phyloP scores from a whole-genome alignment of 768 basidiomycete genomes.

The Serendipita sp. region DNA sequence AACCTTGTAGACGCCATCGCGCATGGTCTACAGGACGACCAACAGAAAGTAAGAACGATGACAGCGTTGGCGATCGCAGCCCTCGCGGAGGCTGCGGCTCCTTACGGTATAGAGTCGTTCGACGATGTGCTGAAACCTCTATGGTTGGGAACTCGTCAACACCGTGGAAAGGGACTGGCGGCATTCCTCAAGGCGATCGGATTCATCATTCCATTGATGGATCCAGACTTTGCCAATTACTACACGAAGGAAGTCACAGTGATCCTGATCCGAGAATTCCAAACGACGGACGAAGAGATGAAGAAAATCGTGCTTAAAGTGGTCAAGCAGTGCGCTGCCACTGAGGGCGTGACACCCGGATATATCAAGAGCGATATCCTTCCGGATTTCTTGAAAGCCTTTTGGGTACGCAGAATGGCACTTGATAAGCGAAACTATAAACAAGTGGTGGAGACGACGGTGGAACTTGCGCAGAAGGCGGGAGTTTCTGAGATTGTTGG shows the following conservation, averaged over 20 bases:
- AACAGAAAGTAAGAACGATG: slow-evolving; percentile 94
- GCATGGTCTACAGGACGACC: slow-evolving; percentile 81
- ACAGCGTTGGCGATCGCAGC: slow-evolving; percentile 84
- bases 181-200: slow-evolving; percentile 97
- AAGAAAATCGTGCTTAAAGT: slow-evolving; percentile 99
- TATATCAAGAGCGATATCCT: slow-evolving; percentile 97
- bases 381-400: slow-evolving; percentile 98
- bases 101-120: slow-evolving; percentile 99
- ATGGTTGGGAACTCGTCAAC: slow-evolving; percentile 86
- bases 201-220: slow-evolving; percentile 99
- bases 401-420: slow-evolving; percentile 98
- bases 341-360: slow-evolving; percentile 88
- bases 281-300: slow-evolving; percentile 99
- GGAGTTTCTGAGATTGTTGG: slow-evolving; percentile 96
- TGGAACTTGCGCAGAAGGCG: slow-evolving; percentile 92
- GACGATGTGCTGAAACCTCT: slow-evolving; percentile 91
- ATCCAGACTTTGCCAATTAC: slow-evolving; percentile 97
- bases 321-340: slow-evolving; percentile 96
- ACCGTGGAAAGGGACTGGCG: slow-evolving; percentile 87
- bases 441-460: slow-evolving; percentile 96
- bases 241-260: slow-evolving; percentile 97
- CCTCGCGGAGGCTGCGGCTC: slow-evolving; percentile 90
- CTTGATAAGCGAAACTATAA: slow-evolving; percentile 90
- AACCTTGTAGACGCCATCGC: slow-evolving; percentile 95
- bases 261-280: slow-evolving; percentile 95